A percentile compares a stretch with the other conserved stretches of the same genome.
Conservation (phyloP, 148 eudicot species). For the Rhododendron henanense region DNA sequence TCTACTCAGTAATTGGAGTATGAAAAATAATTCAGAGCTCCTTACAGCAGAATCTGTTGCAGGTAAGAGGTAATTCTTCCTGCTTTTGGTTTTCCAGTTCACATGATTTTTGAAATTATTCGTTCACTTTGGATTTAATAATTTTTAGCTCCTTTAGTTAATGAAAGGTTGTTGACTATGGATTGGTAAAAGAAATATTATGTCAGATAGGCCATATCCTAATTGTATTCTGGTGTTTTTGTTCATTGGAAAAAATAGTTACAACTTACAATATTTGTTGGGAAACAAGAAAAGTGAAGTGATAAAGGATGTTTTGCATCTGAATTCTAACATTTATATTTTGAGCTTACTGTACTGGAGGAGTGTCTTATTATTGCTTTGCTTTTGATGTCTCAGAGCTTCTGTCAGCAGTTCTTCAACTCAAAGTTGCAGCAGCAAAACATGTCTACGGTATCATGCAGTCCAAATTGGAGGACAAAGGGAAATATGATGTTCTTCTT, state of each 20-base stretch:
- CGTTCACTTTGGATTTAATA: background rate
- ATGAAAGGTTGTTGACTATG: background rate
- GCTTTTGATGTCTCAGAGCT: conserved; percentile 39
- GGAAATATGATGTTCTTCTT: conserved; percentile 41
- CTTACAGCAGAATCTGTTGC: conserved; percentile 47
- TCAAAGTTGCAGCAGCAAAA: conserved; percentile 46
- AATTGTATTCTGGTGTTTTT: background rate
- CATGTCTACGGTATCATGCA: conserved; percentile 18
- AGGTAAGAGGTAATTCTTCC: conserved; percentile 27
- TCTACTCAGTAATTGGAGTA: conserved; percentile 57
- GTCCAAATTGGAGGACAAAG: conserved; percentile 18
- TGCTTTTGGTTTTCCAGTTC: background rate
- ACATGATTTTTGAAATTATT: background rate
- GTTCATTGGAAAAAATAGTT: background rate
- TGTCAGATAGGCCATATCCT: background rate
- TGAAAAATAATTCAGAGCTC: conserved; percentile 30
- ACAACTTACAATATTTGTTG: background rate
- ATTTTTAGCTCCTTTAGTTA: background rate
- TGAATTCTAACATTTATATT: background rate
- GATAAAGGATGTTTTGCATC: background rate
- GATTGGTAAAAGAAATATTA: background rate
- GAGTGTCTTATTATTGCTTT: conserved; percentile 1
- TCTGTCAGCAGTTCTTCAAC: conserved; percentile 56
- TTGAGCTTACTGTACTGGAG: background rate
- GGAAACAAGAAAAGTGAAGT: background rate